Conservation (phyloP, 2,329 filamentous ascomycete genomes). For the Bipolaris cookei region DNA sequence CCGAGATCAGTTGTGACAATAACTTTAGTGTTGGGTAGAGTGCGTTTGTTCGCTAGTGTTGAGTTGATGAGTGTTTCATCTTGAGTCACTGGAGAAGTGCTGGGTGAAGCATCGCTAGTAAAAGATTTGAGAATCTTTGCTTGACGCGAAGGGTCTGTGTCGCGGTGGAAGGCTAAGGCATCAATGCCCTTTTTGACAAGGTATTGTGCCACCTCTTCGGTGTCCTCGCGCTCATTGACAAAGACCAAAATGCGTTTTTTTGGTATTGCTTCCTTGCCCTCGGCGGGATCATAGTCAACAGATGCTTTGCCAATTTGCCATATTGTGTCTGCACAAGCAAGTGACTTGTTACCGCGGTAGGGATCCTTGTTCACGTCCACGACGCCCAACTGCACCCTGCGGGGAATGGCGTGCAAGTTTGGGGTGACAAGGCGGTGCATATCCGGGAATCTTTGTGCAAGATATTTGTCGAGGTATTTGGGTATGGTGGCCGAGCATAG, state of each 20-base stretch:
- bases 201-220: conserved; percentile 79
- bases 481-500: conserved; percentile 97
- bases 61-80: background rate
- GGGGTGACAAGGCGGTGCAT: conserved; percentile 89
- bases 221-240: conserved; percentile 93
- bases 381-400: conserved; percentile 90
- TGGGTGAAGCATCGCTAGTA: conserved; percentile 38
- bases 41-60: conserved; percentile 43
- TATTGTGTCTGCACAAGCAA: conserved; percentile 93
- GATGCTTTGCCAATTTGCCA: conserved; percentile 88
- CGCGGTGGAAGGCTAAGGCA: conserved; percentile 81
- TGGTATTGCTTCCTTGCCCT: conserved; percentile 63
- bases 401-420: conserved; percentile 93
- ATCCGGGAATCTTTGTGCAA: conserved; percentile 81
- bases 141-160: conserved; percentile 78
- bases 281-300: conserved; percentile 44
- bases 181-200: conserved; percentile 86
- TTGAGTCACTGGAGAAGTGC: background rate
- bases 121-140: conserved; percentile 79
- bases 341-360: conserved; percentile 88
- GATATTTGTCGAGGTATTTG: conserved; percentile 80
- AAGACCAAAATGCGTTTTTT: conserved; percentile 91
- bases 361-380: conserved; percentile 92
- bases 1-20: conserved; percentile 93
- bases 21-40: conserved; percentile 80